A percentile compares a stretch with the other conserved stretches of the same genome.
These are phyloP conservation scores for Spinacia oleracea DNA, from an alignment of 179 eudicot genomes.

Conservation along the genomic window DNA sequence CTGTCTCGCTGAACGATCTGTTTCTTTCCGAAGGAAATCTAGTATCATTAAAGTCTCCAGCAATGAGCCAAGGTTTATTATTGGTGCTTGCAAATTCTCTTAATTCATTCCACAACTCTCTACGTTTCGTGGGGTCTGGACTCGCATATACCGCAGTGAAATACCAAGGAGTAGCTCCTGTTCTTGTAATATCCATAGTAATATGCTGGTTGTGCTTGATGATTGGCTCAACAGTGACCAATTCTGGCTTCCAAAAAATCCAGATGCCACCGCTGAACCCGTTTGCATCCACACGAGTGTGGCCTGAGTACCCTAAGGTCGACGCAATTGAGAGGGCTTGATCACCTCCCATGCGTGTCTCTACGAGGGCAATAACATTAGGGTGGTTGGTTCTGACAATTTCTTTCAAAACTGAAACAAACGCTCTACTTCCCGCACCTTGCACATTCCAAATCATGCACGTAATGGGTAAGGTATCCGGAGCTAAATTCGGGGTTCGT, in stretches of 20 bases:
- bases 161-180: no score
- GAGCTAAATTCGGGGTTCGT: not conserved
- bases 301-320: not conserved
- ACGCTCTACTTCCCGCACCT: not conserved
- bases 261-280: no score
- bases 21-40: no score
- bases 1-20: no score
- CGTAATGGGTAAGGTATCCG: not conserved
- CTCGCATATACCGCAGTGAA: not conserved
- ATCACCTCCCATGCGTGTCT: not conserved
- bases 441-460: not conserved
- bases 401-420: not conserved
- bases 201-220: no score
- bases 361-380: not conserved
- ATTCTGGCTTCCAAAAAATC: no score
- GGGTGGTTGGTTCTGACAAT: not conserved
- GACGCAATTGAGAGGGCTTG: not conserved
- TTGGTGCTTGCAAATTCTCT: no score
- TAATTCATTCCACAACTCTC: no score
- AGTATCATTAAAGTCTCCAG: no score
- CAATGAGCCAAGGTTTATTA: no score
- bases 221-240: not conserved
- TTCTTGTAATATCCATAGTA: no score
- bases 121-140: no score
- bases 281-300: not conserved